Evolutionary conservation across 192 early-diverging fungal species (phyloP).

Genomic region (Rhizoclosmatium globosum): DNA sequence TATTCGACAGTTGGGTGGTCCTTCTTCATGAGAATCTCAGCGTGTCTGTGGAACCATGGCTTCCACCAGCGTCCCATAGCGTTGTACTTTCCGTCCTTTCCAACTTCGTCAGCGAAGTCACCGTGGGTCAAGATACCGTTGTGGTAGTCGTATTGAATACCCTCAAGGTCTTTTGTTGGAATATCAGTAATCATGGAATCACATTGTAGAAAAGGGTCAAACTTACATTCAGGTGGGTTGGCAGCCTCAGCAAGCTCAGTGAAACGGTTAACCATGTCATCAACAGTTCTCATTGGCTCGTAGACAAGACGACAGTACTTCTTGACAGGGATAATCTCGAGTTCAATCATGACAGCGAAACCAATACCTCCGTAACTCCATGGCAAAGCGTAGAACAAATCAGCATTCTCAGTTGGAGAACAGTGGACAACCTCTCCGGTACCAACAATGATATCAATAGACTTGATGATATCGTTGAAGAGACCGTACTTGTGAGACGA

Average conservation of each 20-base stretch:
- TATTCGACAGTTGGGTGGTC: conserved; percentile 45
- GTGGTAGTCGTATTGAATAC: conserved; percentile 47
- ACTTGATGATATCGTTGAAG: conserved; percentile 42
- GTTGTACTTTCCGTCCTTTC: conserved; percentile 38
- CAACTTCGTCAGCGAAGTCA: conserved; percentile 43
- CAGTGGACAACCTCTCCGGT: conserved; percentile 49
- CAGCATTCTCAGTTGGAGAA: conserved; percentile 43
- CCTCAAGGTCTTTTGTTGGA: conserved; percentile 39
- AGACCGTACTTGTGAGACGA: conserved; percentile 56
- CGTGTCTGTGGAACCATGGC: conserved; percentile 58
- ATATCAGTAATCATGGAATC: background rate
- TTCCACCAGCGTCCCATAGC: conserved; percentile 46
- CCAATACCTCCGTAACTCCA: conserved; percentile 54
- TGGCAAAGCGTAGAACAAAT: conserved; percentile 51
- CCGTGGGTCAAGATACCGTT: conserved; percentile 51
- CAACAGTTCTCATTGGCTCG: conserved; percentile 39
- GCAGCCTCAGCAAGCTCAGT: conserved; percentile 40
- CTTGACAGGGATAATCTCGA: conserved; percentile 53
- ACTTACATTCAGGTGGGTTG: conserved; percentile 38
- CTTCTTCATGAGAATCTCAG: conserved; percentile 36
- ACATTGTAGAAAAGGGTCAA: background rate
- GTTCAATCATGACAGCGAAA: conserved; percentile 46
- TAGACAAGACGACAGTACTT: conserved; percentile 49
- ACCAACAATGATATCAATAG: conserved; percentile 47
- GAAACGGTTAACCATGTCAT: conserved; percentile 47